Base-by-base conservation (phyloP, 2,329 filamentous ascomycete genomes). In the Xylariaceae sp. region DNA sequence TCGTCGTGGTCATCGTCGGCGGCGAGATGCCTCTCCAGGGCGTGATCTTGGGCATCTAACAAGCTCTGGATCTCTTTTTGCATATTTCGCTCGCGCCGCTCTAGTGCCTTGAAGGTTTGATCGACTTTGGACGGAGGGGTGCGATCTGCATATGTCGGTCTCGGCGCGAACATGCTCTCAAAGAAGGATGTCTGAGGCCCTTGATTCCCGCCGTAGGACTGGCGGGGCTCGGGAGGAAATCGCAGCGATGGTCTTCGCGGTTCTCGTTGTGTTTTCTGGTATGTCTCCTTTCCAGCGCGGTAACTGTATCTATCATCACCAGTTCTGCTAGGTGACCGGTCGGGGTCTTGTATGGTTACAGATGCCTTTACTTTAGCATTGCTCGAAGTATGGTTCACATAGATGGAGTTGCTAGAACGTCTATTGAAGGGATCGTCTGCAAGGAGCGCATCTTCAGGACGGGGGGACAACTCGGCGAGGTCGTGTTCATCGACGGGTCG, bases 31-130 rank as follows among this genome's bases (percentile, higher is more conserved):
- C 67, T 66, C 51, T 73, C 68, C 21, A 80, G 60, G 6, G 74
- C 78, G 47, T 74, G 72, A 22, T 74, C 72, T 56, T 83, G 80
- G 2, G 76, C 76, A 61, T 83, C 79, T 2, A 83, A 67, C 10
- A 83, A 63, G 37, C 71, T 65, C 57, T 83, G 80, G 10, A 83
- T 66, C 54, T 81, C 75, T 42, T 72, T 67, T 53, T 82, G 75
- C 12, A 82, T 69, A 52, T 78, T 69, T 21, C 67, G 67, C 39
- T 80, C 76, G 52, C 70, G 69, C 38, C 74, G 65, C 49, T 74
- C 55, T 36, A 64, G 52, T 10, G 53, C 34, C 21, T 54, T 59
- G 37, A 64, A 63, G 20, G 55, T 60, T 11, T 50, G 55, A n/a
- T 64, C 62, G 17, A 59, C 50, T 14, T 61, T 50, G 2, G 46